Base-by-base conservation (phyloP, 2,329 filamentous ascomycete species). In the Colletotrichum sansevieriae region DNA sequence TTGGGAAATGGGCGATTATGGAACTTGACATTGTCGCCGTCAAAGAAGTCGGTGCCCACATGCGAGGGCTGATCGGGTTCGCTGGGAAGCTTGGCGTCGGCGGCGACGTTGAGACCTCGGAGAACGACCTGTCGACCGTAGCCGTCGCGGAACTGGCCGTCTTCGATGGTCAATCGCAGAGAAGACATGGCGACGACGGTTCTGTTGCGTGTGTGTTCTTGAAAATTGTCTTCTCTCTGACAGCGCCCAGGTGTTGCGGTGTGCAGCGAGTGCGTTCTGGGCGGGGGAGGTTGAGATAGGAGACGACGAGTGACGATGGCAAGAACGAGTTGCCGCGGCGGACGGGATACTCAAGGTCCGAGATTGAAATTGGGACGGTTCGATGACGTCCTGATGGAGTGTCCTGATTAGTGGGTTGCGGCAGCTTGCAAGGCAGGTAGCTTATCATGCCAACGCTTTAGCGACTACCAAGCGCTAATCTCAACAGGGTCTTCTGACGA, bases 71-170 rank as follows among this genome's bases (percentile, higher is more conserved):
- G 85, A 72, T 97, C 84, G 15, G 96, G 96, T 41, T 85, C 85
- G 76, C 91, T 93, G 35, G 96, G 96, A 67, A 93, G 91, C 82
- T 99, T 99, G 75, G 92, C 90, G 77, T 98, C 95, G 71, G 89
- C 94, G 43, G 95, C 94, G 71, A 97, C 88, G 77, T 99, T 99
- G 83, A 99, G 97, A 72, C 96, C 96, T 72, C 96, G 91, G 51
- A 99, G 85, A 2, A 93, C 91, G 65, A 99, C 89, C 80, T 98
- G 92, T 70, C 96, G 91, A 72, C 94, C 91, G 72, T 94, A 83
- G 13, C 84, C 78, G 78, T 99, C 97, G 71, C 93, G 89, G 80
- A 99, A 98, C 73, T 89, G 90, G 70, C 90, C 90, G 72, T 96
- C 92, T 75, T 98, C 93, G 74, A 99, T 95, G 25, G 88, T 90